phyloP scores from a whole-genome alignment of 805 yeast species.

The Candida dendrica region DNA sequence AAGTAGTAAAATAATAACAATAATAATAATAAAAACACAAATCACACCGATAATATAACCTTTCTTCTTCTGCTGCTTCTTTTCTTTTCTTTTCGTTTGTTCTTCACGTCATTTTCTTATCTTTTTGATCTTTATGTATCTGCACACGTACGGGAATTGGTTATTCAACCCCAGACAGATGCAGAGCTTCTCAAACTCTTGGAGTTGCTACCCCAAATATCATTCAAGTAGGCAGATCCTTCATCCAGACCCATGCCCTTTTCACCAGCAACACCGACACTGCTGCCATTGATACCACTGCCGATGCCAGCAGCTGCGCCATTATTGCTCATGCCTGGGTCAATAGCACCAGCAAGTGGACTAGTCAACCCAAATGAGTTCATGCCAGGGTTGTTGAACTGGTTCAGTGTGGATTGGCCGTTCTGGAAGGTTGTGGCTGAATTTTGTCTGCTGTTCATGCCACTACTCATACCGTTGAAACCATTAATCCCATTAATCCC shows the following conservation, averaged over 20 bases:
- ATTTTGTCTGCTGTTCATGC: conserved; percentile 10
- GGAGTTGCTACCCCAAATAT: conserved; percentile 19
- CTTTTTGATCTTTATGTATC: neutral
- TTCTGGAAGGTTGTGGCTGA: neutral
- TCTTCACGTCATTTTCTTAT: neutral
- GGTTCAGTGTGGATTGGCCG: neutral
- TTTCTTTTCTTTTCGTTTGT: no score
- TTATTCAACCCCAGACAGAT: conserved; percentile 21
- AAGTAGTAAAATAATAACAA: no score
- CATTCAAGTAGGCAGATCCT: conserved; percentile 14
- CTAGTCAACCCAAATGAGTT: neutral
- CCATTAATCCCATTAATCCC: neutral
- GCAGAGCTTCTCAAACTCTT: conserved; percentile 15
- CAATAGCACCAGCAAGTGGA: neutral
- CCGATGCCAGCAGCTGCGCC: conserved; percentile 6
- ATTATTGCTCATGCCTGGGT: no score
- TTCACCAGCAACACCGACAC: conserved; percentile 5
- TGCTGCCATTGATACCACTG: conserved; percentile 12
- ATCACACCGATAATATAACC: no score
- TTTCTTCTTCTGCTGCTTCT: no score
- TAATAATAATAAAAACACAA: no score
- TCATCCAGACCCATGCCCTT: conserved; percentile 11
- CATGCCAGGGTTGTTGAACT: neutral
- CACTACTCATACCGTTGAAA: conserved; percentile 7
- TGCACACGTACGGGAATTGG: neutral